Evolutionary conservation across 805 yeast genomes (phyloP), one percentile per base, ranked within the genome.

Genomic region (Starmera dryadoides): DNA sequence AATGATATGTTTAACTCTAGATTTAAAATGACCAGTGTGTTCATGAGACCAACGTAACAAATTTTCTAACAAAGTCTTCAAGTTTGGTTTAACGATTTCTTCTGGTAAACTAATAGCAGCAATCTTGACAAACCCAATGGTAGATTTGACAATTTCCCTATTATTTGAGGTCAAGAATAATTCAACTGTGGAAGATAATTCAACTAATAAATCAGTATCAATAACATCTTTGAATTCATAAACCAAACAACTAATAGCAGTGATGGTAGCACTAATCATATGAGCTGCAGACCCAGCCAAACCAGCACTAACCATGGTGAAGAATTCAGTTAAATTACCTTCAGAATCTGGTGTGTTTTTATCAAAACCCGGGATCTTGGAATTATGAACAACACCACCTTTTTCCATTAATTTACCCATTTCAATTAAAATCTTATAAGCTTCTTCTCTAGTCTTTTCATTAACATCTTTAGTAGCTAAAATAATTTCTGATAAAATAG

Each of bases 301-400:
- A 66, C 98, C 99, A 22, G 97, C 98, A 60, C 91, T 77, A 23
- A 91, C 82, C 82, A 93, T 86, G 23, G 94, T 87, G 67, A 91
- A 86, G 57, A 71, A 89, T 62, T 89, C 96, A 34, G 79, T 73
- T 40, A 89, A 69, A 16, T 78, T 70, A 8, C 95, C 93, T 9
- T 80, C 66, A 21, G 63, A 66, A 43, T 75, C 75, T n/a, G 84
- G 82, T 22, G 79, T 73, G 6, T 66, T 72, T 6, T 68, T 62
- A 35, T 75, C 88, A 56, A 82, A 73, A 3, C 81, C 86, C 28
- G 87, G 80, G 42, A 84, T 78, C 49, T 71, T 64, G 15, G 79
- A 64, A 53, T 85, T 81, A 39, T 72, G 71, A 34, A 93, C 72
- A 4, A 71, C 51, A 32, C 94, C 91, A 36, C 86, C 84, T 16